Percentiles rank a stretch among this genome's conserved stretches.
phyloP scores from a whole-genome alignment of 495 filamentous ascomycete genomes.

The Penicillium angulare region DNA sequence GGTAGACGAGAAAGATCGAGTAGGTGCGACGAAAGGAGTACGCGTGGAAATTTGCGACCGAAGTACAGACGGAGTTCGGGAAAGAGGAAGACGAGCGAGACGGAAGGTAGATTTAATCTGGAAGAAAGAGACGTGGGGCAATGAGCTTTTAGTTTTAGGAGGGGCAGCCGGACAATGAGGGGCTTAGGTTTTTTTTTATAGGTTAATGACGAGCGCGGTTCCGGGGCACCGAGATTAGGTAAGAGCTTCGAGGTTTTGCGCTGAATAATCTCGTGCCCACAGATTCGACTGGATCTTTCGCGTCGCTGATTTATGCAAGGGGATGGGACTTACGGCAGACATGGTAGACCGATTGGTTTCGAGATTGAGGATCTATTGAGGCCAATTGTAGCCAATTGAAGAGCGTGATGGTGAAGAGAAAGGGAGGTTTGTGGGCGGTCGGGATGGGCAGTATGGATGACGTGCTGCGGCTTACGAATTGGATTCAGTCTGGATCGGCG shows the following conservation, averaged over 20 bases:
- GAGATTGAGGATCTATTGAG: not conserved
- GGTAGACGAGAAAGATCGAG: conserved; percentile 33
- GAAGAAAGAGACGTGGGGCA: conserved; percentile 1
- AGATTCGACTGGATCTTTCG: not conserved
- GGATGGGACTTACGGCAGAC: conserved; percentile 16
- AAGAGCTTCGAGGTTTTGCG: conserved; percentile 10
- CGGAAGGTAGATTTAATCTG: conserved; percentile 22
- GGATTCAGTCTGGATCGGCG: conserved; percentile 6
- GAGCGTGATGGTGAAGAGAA: not conserved
- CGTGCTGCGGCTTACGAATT: conserved; percentile 28
- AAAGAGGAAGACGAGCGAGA: conserved; percentile 12
- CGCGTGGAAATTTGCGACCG: conserved; percentile 16
- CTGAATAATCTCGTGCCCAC: conserved; percentile 23
- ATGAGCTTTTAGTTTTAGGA: conserved; percentile 18
- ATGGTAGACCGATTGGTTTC: conserved; percentile 13
- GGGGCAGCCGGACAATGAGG: conserved; percentile 29
- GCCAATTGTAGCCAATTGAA: conserved; percentile 5
- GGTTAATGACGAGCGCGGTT: conserved; percentile 30
- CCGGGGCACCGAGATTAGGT: conserved; percentile 18
- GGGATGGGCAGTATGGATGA: conserved; percentile 18
- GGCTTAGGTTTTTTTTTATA: conserved; percentile 27
- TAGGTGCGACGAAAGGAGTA: conserved; percentile 3
- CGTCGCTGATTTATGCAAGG: not conserved
- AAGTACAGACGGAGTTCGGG: conserved; percentile 29
- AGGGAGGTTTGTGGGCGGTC: conserved; percentile 9